These are phyloP conservation scores for Hirsutella minnesotensis DNA, from an alignment of 2,329 filamentous ascomycete genomes.

Conservation along the genomic window DNA sequence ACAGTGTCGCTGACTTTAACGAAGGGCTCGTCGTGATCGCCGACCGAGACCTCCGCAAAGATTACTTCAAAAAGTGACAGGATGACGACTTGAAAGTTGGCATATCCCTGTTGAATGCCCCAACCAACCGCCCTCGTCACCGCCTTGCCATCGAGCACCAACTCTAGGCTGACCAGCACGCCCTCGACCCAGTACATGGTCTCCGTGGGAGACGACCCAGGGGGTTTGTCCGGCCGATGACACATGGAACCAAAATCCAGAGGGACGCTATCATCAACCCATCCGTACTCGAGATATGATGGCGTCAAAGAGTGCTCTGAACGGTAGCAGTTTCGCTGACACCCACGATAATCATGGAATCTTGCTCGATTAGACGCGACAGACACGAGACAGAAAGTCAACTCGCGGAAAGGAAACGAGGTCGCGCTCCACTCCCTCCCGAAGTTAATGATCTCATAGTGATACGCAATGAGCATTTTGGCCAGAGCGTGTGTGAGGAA, in stretches of 20 bases:
- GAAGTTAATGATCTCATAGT: slow-evolving; percentile 4
- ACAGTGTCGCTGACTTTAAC: slow-evolving; percentile 6
- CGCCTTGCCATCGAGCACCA: slow-evolving; percentile 6
- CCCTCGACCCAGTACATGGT: slow-evolving; percentile 7
- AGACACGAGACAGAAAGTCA: slow-evolving; percentile 8
- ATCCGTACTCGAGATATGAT: neutral
- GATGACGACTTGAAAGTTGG: slow-evolving; percentile 9
- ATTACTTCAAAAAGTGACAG: slow-evolving; percentile 9
- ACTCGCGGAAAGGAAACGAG: slow-evolving; percentile 10
- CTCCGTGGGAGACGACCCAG: slow-evolving; percentile 3
- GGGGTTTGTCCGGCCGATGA: slow-evolving; percentile 3
- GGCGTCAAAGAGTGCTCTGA: neutral
- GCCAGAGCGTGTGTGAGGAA: slow-evolving; percentile 5
- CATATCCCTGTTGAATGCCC: slow-evolving; percentile 7
- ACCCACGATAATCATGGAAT: neutral
- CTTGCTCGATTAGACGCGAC: slow-evolving; percentile 5
- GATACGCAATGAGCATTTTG: slow-evolving; percentile 2
- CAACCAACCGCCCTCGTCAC: slow-evolving; percentile 8
- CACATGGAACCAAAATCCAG: slow-evolving; percentile 5
- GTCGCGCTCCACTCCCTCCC: slow-evolving; percentile 7
- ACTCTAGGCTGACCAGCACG: slow-evolving; percentile 6
- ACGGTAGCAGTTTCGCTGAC: neutral
- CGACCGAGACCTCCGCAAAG: slow-evolving; percentile 9
- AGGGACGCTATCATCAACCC: neutral
- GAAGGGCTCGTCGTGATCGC: slow-evolving; percentile 1